Conservation (phyloP, 1,284 basidiomycete species). For the Microbotryomycetes sp. region DNA sequence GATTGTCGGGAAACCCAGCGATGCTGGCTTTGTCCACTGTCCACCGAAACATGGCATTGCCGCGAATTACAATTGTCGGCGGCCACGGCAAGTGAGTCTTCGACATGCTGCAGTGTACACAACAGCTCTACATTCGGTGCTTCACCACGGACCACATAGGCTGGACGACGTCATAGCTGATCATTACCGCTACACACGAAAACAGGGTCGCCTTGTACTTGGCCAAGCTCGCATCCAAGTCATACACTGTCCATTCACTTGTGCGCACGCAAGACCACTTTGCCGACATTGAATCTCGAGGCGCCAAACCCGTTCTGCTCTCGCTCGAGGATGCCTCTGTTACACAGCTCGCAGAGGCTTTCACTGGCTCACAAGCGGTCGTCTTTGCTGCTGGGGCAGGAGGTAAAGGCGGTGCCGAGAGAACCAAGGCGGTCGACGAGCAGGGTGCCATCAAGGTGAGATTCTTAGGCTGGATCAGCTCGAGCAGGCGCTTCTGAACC, state of each 20-base stretch:
- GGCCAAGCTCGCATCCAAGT: slow-evolving; percentile 46
- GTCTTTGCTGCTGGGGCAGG: slow-evolving; percentile 64
- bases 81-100: slow-evolving; percentile 48
- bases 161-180: neutral
- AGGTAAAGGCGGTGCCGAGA: slow-evolving; percentile 55
- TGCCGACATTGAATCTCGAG: slow-evolving; percentile 47
- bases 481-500: neutral
- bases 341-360: slow-evolving; percentile 48
- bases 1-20: too few species aligned
- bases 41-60: neutral
- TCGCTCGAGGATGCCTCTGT: slow-evolving; percentile 55
- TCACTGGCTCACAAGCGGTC: slow-evolving; percentile 51
- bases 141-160: slow-evolving; percentile 4
- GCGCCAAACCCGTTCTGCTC: slow-evolving; percentile 52
- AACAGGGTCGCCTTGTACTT: slow-evolving; percentile 50
- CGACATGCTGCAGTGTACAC: slow-evolving; percentile 38
- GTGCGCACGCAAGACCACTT: slow-evolving; percentile 51
- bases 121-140: neutral
- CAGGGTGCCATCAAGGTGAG: slow-evolving; percentile 59
- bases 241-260: slow-evolving; percentile 51
- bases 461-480: neutral
- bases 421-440: slow-evolving; percentile 62
- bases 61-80: slow-evolving; percentile 46
- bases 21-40: too few species aligned
- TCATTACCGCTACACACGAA: neutral